phyloP scores from a whole-genome alignment of 148 eudicot species.

The Pharnaceum exiguum region DNA sequence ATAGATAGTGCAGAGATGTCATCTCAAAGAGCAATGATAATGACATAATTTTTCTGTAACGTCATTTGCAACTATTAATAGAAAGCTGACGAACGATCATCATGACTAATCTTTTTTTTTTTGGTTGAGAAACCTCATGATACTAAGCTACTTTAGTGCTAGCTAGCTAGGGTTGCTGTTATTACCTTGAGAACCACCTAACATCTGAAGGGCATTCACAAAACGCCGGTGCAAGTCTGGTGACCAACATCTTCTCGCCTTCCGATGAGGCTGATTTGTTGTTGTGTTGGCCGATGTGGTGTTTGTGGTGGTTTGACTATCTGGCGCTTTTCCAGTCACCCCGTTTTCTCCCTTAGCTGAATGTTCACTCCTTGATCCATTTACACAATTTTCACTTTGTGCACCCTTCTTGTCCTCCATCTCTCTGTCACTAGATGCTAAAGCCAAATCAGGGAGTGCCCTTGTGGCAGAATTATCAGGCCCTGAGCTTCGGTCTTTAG shows the following conservation, averaged over 20 bases:
- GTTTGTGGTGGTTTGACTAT: constrained; percentile 28
- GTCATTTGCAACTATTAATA: no score
- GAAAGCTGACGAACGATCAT: no score
- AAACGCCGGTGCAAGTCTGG: constrained; percentile 97
- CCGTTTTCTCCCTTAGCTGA: constrained; percentile 30
- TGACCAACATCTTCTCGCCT: constrained; percentile 95
- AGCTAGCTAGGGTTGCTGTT: neutral
- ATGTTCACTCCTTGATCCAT: constrained; percentile 34
- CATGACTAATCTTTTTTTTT: no score
- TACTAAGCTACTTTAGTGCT: neutral
- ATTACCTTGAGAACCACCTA: constrained; percentile 98
- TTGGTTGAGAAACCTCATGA: neutral
- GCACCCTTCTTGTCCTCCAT: constrained; percentile 42
- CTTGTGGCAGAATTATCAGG: constrained; percentile 8
- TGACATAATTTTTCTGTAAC: constrained; percentile 9
- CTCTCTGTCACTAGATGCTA: constrained; percentile 49
- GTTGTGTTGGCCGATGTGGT: constrained; percentile 15
- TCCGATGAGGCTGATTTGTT: constrained; percentile 50
- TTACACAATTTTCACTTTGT: constrained; percentile 26
- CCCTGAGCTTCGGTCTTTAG: constrained; percentile 38
- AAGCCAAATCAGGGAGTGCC: constrained; percentile 56
- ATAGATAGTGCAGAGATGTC: neutral
- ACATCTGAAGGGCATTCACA: constrained; percentile 93
- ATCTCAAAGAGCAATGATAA: constrained; percentile 6
- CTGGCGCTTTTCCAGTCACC: constrained; percentile 11